Conservation (phyloP, 2,329 filamentous ascomycete genomes). For the Aspergillus ochraceoroseus region DNA sequence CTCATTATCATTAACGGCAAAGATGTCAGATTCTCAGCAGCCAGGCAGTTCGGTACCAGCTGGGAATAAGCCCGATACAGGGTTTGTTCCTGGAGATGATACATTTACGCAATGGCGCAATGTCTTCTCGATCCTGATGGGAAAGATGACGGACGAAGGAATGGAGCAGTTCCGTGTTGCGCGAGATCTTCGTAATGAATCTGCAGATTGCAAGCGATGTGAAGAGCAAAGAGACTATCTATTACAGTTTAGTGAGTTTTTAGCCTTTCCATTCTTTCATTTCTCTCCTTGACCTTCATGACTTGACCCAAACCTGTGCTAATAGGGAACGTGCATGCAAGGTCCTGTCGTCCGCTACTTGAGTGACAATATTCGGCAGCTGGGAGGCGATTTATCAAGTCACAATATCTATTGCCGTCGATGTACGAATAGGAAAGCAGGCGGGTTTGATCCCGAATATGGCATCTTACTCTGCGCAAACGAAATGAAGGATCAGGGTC, state of each 20-base stretch:
- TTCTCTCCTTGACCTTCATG: background rate
- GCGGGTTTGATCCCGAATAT: constrained; percentile 79
- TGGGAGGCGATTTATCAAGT: constrained; percentile 69
- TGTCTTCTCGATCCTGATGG: constrained; percentile 77
- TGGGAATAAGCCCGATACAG: constrained; percentile 29
- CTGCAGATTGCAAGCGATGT: constrained; percentile 71
- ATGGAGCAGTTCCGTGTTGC: constrained; percentile 71
- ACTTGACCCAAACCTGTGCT: background rate
- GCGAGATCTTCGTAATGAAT: constrained; percentile 70
- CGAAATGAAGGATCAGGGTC: constrained; percentile 70
- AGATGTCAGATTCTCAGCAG: constrained; percentile 32
- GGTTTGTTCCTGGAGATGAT: constrained; percentile 41
- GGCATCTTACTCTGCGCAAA: constrained; percentile 94
- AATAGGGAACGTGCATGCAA: constrained; percentile 20
- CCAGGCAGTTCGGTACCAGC: constrained; percentile 18
- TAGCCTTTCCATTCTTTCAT: background rate
- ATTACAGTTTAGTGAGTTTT: constrained; percentile 61
- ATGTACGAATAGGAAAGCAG: constrained; percentile 67
- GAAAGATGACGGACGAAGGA: constrained; percentile 64
- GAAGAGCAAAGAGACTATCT: constrained; percentile 79
- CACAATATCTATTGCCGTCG: constrained; percentile 76
- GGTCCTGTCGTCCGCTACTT: constrained; percentile 82
- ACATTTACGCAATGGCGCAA: constrained; percentile 63
- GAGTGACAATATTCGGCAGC: constrained; percentile 69
- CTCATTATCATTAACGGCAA: constrained; percentile 3